phyloP scores from a whole-genome alignment of 2,329 filamentous ascomycete genomes.

The Epichloe amarillans region DNA sequence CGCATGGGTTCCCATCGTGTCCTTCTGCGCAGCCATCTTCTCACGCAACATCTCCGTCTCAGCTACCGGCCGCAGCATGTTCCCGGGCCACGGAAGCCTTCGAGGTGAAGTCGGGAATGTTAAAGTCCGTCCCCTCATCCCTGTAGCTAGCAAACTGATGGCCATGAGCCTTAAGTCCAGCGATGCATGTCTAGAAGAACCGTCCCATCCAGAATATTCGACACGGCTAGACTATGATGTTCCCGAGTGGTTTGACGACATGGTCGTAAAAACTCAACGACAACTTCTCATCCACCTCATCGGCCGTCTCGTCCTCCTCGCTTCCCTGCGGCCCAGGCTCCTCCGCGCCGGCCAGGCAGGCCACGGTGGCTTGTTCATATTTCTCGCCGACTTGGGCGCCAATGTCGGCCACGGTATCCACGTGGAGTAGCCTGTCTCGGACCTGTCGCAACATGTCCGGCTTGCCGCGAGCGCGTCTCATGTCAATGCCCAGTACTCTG shows the following conservation, averaged over 20 bases:
- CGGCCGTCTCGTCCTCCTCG: constrained; percentile 29
- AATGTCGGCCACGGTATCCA: constrained; percentile 18
- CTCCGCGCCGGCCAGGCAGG: constrained; percentile 23
- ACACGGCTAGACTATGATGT: constrained; percentile 18
- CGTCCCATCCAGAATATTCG: background rate
- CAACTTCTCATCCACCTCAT: constrained; percentile 25
- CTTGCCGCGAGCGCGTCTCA: constrained; percentile 19
- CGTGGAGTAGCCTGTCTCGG: constrained; percentile 18
- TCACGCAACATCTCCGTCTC: constrained; percentile 4
- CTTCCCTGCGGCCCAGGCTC: constrained; percentile 22
- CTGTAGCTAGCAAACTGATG: constrained; percentile 12
- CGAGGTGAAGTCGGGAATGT: constrained; percentile 15
- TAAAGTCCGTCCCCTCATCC: constrained; percentile 3
- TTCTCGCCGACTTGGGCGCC: constrained; percentile 26
- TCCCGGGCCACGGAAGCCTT: constrained; percentile 3
- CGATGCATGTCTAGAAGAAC: background rate
- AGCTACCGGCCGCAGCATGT: constrained; percentile 4
- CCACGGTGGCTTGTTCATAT: constrained; percentile 24
- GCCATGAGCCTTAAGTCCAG: constrained; percentile 11
- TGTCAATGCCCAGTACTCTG: constrained; percentile 25
- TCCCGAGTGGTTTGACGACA: constrained; percentile 29
- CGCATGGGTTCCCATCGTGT: background rate
- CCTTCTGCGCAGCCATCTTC: background rate
- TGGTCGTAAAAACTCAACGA: constrained; percentile 29
- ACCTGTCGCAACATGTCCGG: constrained; percentile 25